phyloP scores from a whole-genome alignment of 106 monocot species.

The Alisma plantagoaquatica region DNA sequence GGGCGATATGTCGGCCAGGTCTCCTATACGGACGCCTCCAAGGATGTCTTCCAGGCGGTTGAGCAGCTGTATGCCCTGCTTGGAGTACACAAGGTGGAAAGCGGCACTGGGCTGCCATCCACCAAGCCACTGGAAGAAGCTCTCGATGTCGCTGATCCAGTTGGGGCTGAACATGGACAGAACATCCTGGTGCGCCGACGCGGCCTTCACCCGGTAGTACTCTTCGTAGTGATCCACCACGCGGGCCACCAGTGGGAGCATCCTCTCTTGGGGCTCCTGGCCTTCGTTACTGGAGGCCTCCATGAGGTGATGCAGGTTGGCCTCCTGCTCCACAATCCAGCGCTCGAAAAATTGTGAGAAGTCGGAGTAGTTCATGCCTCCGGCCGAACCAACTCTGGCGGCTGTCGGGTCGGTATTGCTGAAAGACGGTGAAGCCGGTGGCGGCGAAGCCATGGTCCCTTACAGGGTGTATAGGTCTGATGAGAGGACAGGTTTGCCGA shows the following conservation, averaged over 20 bases:
- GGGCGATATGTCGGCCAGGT: slow-evolving; percentile 32
- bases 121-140: slow-evolving; percentile 25
- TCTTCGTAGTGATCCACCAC: slow-evolving; percentile 44
- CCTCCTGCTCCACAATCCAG: slow-evolving; percentile 34
- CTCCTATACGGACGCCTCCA: slow-evolving; percentile 3
- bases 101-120: slow-evolving; percentile 64
- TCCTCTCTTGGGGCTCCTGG: too few species aligned
- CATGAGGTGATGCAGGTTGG: slow-evolving; percentile 28
- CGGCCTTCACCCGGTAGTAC: slow-evolving; percentile 50
- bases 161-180: slow-evolving; percentile 44
- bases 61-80: slow-evolving; percentile 46
- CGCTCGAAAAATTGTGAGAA: slow-evolving; percentile 41
- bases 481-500: too few species aligned
- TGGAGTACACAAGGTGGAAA: slow-evolving; percentile 65
- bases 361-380: too few species aligned
- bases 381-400: too few species aligned
- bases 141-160: slow-evolving; percentile 59
- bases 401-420: too few species aligned
- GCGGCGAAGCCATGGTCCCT: too few species aligned
- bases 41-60: slow-evolving; percentile 24
- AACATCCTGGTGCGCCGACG: slow-evolving; percentile 27
- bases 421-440: too few species aligned
- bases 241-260: slow-evolving; percentile 22
- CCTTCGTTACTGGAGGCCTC: slow-evolving; percentile 17
- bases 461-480: too few species aligned